These are phyloP conservation scores for Dovyalis caffra DNA, from an alignment of 345 rosid species.

Conservation along the genomic window DNA sequence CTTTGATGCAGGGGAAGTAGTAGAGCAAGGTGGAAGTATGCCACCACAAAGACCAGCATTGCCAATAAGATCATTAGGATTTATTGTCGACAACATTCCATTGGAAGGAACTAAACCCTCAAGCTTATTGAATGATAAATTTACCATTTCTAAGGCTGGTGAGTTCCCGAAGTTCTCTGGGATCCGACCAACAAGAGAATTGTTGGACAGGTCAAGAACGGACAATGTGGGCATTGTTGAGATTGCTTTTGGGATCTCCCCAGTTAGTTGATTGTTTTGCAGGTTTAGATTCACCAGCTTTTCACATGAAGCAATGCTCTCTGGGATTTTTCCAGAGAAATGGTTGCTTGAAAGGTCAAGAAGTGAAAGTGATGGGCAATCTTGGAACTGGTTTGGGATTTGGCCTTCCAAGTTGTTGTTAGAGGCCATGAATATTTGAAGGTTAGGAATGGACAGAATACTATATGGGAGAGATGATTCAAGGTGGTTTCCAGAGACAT, in stretches of 20 bases:
- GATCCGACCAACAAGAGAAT: constrained; percentile 68
- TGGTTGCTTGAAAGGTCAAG: constrained; percentile 81
- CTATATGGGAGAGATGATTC: constrained; percentile 62
- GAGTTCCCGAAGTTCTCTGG: constrained; percentile 75
- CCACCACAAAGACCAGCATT: constrained; percentile 79
- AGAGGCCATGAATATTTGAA: constrained; percentile 73
- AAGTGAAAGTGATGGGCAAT: constrained; percentile 64
- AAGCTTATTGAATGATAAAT: constrained; percentile 77
- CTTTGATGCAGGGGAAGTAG: constrained; percentile 30
- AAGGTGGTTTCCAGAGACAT: constrained; percentile 65
- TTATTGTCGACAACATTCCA: constrained; percentile 72
- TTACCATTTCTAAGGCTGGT: constrained; percentile 75
- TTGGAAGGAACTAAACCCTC: constrained; percentile 80
- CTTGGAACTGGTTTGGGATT: constrained; percentile 74
- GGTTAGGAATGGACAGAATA: constrained; percentile 65
- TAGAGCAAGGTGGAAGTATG: constrained; percentile 75
- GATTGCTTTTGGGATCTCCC: constrained; percentile 65
- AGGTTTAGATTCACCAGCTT: constrained; percentile 71
- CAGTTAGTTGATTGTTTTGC: constrained; percentile 56
- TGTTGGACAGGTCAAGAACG: constrained; percentile 82
- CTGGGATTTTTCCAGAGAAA: constrained; percentile 70
- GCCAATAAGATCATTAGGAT: constrained; percentile 68
- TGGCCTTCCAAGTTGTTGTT: constrained; percentile 62
- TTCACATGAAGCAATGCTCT: constrained; percentile 83
- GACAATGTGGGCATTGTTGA: constrained; percentile 83